These are phyloP conservation scores for Pseudocercospora musae DNA, from an alignment of 2,329 filamentous ascomycete genomes.

Conservation along the genomic window DNA sequence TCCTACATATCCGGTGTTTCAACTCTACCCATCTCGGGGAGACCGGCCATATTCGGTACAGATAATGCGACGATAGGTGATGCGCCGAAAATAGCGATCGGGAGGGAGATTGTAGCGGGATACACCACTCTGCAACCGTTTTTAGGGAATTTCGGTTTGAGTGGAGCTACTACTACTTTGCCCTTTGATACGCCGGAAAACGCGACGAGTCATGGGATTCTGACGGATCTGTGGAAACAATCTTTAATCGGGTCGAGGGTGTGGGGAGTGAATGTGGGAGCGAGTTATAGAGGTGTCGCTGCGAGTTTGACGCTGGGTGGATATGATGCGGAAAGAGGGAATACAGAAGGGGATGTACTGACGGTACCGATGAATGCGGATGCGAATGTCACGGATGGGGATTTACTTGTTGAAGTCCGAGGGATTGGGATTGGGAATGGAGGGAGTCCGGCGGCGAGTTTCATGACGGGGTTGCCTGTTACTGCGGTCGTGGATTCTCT, in stretches of 20 bases:
- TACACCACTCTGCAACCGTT: background rate
- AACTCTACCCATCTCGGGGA: background rate
- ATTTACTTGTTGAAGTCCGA: background rate
- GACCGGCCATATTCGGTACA: background rate
- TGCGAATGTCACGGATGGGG: background rate
- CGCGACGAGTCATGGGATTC: background rate
- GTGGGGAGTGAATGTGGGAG: background rate
- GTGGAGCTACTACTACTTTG: background rate
- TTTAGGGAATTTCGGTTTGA: background rate
- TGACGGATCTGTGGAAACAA: background rate
- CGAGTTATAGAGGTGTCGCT: slow-evolving; percentile 37
- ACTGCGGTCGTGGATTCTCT: slow-evolving; percentile 7
- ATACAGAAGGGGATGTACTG: background rate
- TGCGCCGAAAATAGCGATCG: background rate
- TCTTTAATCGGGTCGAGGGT: background rate
- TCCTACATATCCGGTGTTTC: background rate
- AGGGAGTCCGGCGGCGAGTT: background rate
- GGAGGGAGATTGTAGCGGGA: background rate
- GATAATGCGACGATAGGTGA: background rate
- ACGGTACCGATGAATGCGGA: slow-evolving; percentile 4
- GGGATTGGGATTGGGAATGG: background rate
- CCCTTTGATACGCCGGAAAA: slow-evolving; percentile 2
- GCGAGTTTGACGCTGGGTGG: slow-evolving; percentile 63
- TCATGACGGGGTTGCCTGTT: slow-evolving; percentile 2
- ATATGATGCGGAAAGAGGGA: slow-evolving; percentile 49